These are phyloP conservation scores for Phaeosphaeriaceae sp. DNA, from an alignment of 2,329 filamentous ascomycete genomes.

Conservation along the genomic window DNA sequence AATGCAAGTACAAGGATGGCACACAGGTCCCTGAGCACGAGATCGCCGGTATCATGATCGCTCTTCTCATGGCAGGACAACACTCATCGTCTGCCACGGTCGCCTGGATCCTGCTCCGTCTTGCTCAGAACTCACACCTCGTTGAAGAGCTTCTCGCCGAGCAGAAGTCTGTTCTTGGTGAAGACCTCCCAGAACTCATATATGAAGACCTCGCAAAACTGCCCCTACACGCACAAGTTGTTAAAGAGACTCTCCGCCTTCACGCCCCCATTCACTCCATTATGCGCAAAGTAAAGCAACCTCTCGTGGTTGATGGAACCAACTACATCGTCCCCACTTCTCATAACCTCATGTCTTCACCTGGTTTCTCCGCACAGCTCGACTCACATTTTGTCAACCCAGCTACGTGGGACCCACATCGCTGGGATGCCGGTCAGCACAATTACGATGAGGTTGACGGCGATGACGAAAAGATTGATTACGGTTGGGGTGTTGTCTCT, in stretches of 20 bases:
- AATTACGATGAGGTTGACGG: conserved; percentile 58
- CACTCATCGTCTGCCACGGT: conserved; percentile 86
- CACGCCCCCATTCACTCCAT: conserved; percentile 96
- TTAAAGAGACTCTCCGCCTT: conserved; percentile 90
- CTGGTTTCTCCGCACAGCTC: conserved; percentile 78
- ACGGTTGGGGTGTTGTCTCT: conserved; percentile 90
- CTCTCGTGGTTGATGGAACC: conserved; percentile 82
- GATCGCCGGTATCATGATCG: conserved; percentile 93
- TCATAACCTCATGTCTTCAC: conserved; percentile 83
- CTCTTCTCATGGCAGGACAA: conserved; percentile 88
- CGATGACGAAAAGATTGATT: conserved; percentile 79
- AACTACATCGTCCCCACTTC: conserved; percentile 81
- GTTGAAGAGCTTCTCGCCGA: conserved; percentile 83
- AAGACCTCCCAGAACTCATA: conserved; percentile 74
- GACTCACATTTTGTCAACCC: conserved; percentile 82
- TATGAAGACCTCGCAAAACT: conserved; percentile 81
- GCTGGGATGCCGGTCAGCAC: conserved; percentile 73
- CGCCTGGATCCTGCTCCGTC: conserved; percentile 82
- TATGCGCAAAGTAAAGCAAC: conserved; percentile 87
- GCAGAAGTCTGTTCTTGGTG: conserved; percentile 75
- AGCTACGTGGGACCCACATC: conserved; percentile 84
- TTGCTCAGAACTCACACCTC: conserved; percentile 78
- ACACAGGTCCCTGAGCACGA: conserved; percentile 79
- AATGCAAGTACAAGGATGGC: conserved; percentile 83
- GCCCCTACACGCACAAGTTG: conserved; percentile 79